Conservation (phyloP, 352 stramenopile genomes). For the Thalassiosira mediterranea region DNA sequence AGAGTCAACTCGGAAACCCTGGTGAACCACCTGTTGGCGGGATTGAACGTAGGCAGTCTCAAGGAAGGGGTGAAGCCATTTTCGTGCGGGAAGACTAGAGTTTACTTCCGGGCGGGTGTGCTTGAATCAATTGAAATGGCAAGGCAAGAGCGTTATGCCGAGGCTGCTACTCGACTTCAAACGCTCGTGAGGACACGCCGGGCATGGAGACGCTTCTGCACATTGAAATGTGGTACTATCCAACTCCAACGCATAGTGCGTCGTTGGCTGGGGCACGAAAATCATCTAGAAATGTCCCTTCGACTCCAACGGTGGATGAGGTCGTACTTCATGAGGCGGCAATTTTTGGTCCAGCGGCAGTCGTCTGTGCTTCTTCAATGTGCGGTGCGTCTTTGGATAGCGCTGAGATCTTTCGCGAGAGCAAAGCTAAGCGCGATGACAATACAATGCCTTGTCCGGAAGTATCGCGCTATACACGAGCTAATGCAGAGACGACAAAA, state of each 20-base stretch:
- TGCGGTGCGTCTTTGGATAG: too few species aligned
- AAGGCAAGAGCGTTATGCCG: slow-evolving; percentile 66
- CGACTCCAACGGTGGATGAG: too few species aligned
- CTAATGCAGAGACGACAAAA: slow-evolving; percentile 27
- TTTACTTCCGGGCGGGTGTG: slow-evolving; percentile 92
- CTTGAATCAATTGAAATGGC: slow-evolving; percentile 90
- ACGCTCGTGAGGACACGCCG: slow-evolving; percentile 52
- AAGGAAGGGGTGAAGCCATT: slow-evolving; percentile 52
- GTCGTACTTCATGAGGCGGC: too few species aligned
- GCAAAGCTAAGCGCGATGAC: slow-evolving; percentile 15
- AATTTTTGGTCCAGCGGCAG: too few species aligned
- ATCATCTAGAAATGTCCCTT: too few species aligned
- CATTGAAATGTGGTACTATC: slow-evolving; percentile 44
- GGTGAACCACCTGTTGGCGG: slow-evolving; percentile 41
- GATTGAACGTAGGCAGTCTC: slow-evolving; percentile 43
- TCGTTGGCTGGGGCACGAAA: too few species aligned
- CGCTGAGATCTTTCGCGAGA: slow-evolving; percentile 19
- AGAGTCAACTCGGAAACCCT: slow-evolving; percentile 48
- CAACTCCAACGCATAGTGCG: slow-evolving; percentile 49
- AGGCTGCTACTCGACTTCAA: slow-evolving; percentile 67
- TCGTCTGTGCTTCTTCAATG: too few species aligned
- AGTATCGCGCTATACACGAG: slow-evolving; percentile 26
- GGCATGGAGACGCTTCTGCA: slow-evolving; percentile 41
- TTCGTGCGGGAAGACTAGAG: slow-evolving; percentile 88
- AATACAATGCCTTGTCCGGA: slow-evolving; percentile 55